Conservation (phyloP, 148 eudicot genomes). For the Nepenthes mirabilis region DNA sequence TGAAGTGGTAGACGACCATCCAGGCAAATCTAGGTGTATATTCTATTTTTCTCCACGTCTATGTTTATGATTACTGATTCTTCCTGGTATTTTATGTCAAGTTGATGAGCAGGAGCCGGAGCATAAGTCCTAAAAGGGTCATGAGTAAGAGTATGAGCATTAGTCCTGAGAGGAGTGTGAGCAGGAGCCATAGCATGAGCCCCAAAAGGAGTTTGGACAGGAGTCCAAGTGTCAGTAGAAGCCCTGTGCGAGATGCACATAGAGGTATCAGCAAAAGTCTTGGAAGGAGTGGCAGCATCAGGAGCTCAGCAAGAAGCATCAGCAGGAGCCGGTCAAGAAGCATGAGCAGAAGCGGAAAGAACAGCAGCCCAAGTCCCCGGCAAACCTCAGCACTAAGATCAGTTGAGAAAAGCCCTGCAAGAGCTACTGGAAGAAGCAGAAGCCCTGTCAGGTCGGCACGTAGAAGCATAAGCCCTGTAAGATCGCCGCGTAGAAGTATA, state of each 20-base stretch:
- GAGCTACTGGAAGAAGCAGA: conserved; percentile 10
- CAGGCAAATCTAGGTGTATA: conserved; percentile 55
- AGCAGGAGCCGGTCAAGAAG: conserved; percentile 31
- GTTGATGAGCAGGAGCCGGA: conserved; percentile 52
- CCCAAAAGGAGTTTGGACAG: conserved; percentile 30
- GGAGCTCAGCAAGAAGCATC: conserved; percentile 35
- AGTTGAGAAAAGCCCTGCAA: conserved; percentile 22
- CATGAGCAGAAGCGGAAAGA: conserved; percentile 37
- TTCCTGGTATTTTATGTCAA: conserved; percentile 20
- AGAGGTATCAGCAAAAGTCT: conserved; percentile 31
- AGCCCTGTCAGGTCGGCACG: conserved; percentile 27
- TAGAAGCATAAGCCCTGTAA: conserved; percentile 5
- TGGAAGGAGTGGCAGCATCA: conserved; percentile 20
- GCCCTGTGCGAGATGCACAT: conserved; percentile 25
- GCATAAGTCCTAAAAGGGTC: conserved; percentile 41
- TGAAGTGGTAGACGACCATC: conserved; percentile 56
- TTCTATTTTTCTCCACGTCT: conserved; percentile 11
- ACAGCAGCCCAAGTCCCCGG: conserved; percentile 39
- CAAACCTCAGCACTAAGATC: conserved; percentile 46
- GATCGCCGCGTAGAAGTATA: conserved; percentile 32
- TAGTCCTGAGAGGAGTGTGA: conserved; percentile 41
- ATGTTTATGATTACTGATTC: conserved; percentile 15
- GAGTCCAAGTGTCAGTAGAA: conserved; percentile 36
- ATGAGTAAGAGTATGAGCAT: conserved; percentile 61
- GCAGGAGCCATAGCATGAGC: conserved; percentile 37